A percentile compares a stretch with the other conserved stretches of the same genome.
Evolutionary conservation across 352 stramenopile genomes (phyloP).

Genomic region (Phytophthora fragariae): DNA sequence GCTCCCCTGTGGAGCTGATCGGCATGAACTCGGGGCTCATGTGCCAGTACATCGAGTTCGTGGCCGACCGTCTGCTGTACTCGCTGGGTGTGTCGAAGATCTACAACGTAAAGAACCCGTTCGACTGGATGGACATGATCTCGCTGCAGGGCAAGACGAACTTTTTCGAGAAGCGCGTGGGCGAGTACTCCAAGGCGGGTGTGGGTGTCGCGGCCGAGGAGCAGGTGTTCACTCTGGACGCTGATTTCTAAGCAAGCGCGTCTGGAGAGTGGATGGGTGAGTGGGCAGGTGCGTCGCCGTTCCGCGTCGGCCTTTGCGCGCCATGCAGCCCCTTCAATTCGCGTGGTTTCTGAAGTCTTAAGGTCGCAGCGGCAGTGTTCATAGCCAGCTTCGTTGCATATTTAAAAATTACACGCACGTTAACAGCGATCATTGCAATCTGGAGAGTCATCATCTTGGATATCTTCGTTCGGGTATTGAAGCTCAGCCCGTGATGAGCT

Average conservation of each 20-base stretch:
- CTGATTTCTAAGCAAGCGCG: constrained; percentile 88
- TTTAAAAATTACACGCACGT: constrained; percentile 1
- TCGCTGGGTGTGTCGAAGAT: constrained; percentile 93
- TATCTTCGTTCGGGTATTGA: too few relatives aligned
- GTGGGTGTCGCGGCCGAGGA: constrained; percentile 92
- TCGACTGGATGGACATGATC: constrained; percentile 99
- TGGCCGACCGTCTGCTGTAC: constrained; percentile 95
- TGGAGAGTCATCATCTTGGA: too few relatives aligned
- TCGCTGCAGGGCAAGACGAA: constrained; percentile 94
- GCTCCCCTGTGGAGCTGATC: constrained; percentile 98
- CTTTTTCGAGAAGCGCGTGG: constrained; percentile 98
- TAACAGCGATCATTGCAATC: neutral
- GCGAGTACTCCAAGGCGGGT: constrained; percentile 98
- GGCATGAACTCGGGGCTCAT: constrained; percentile 99
- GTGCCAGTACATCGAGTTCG: constrained; percentile 99
- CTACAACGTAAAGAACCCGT: constrained; percentile 96
- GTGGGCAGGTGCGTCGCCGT: constrained; percentile 75
- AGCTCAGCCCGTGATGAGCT: too few relatives aligned
- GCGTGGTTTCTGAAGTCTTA: neutral
- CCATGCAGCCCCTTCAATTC: neutral
- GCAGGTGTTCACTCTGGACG: constrained; percentile 94
- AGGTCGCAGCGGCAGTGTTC: neutral
- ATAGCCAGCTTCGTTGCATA: neutral
- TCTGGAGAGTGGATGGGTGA: neutral
- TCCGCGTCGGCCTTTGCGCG: constrained; percentile 31